A percentile compares a stretch with the other conserved stretches of the same genome.
Evolutionary conservation across 192 early-diverging fungal species (phyloP).

Genomic region (Coemansia sp.): DNA sequence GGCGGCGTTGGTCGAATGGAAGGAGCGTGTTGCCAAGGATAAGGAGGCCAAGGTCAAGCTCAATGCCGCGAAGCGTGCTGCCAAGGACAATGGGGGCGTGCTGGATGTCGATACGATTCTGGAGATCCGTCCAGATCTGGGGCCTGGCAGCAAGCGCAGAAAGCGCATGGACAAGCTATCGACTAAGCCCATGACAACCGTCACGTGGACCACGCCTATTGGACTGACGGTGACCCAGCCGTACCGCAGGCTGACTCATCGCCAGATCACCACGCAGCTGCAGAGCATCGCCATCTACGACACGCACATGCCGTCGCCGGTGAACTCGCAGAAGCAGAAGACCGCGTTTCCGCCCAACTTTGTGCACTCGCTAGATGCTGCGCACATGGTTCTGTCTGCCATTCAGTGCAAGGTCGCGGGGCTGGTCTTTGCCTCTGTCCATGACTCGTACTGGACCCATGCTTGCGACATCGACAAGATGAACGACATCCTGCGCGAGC

Average conservation of each 20-base stretch:
- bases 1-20: constrained; percentile 49
- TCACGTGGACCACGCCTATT: constrained; percentile 96
- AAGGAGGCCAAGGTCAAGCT: constrained; percentile 31
- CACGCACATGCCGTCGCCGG: constrained; percentile 66
- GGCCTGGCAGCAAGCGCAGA: constrained; percentile 31
- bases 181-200: constrained; percentile 78
- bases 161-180: constrained; percentile 39
- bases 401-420: constrained; percentile 75
- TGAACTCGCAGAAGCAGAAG: constrained; percentile 89
- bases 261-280: constrained; percentile 72
- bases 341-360: constrained; percentile 99
- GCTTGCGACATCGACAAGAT: constrained; percentile 85
- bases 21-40: constrained; percentile 23
- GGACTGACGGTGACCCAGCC: constrained; percentile 94
- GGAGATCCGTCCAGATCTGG: constrained; percentile 38
- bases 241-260: constrained; percentile 74
- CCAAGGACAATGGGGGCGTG: constrained; percentile 9
- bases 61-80: constrained; percentile 17
- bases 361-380: constrained; percentile 96
- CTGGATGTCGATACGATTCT: constrained; percentile 23
- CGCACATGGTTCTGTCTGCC: constrained; percentile 96
- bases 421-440: constrained; percentile 90
- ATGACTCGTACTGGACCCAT: constrained; percentile 99
- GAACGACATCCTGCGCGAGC: constrained; percentile 81
- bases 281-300: constrained; percentile 79